Evolutionary conservation across 805 yeast species (phyloP).

Genomic region (Wickerhamomyces pijperi): DNA sequence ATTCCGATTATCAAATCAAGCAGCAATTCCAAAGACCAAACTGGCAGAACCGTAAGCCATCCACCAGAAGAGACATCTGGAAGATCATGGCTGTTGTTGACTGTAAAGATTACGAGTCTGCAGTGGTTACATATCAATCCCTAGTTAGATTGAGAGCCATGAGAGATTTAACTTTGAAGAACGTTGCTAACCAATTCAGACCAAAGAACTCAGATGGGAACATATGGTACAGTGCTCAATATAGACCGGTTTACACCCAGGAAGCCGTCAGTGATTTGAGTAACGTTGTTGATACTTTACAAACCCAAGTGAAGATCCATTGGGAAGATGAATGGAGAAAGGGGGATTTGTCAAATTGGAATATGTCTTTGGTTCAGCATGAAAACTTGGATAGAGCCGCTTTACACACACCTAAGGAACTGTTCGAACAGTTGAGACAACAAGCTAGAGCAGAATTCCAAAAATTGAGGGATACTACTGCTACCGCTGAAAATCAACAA

Average conservation of each 20-base stretch:
- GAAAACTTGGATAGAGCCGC: slow-evolving; percentile 38
- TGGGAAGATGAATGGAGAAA: slow-evolving; percentile 89
- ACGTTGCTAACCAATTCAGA: slow-evolving; percentile 57
- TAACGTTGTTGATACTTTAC: slow-evolving; percentile 55
- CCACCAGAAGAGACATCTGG: slow-evolving; percentile 80
- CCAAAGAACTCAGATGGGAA: slow-evolving; percentile 67
- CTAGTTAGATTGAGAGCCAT: slow-evolving; percentile 62
- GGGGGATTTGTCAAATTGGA: slow-evolving; percentile 75
- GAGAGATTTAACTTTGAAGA: slow-evolving; percentile 52
- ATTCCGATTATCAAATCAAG: slow-evolving; percentile 30
- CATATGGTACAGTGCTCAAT: slow-evolving; percentile 81
- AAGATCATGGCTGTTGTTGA: slow-evolving; percentile 79
- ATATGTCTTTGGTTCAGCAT: slow-evolving; percentile 45
- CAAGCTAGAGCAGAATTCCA: slow-evolving; percentile 18
- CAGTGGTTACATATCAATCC: slow-evolving; percentile 64
- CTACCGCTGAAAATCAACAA: not conserved
- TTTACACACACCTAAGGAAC: slow-evolving; percentile 56
- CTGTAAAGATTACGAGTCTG: slow-evolving; percentile 45
- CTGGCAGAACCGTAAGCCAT: slow-evolving; percentile 81
- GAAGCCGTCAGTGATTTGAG: slow-evolving; percentile 84
- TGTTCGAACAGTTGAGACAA: slow-evolving; percentile 45
- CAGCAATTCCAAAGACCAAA: slow-evolving; percentile 72
- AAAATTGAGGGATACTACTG: slow-evolving; percentile 2
- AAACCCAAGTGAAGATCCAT: slow-evolving; percentile 30
- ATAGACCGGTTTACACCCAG: slow-evolving; percentile 81